phyloP scores from a whole-genome alignment of 495 filamentous ascomycete genomes.

The Sporormia fimetaria region DNA sequence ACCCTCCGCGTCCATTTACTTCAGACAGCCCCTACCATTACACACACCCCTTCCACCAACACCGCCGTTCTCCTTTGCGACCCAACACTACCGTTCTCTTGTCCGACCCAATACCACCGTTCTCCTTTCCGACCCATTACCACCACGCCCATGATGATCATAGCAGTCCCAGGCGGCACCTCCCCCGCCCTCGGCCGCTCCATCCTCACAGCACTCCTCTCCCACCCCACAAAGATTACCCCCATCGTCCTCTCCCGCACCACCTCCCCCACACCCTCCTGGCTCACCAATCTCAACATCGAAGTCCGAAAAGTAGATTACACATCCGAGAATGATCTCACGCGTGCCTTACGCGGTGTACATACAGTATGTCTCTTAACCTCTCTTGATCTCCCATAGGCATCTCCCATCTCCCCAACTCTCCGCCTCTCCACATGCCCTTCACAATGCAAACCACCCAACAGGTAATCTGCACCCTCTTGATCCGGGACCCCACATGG shows the following conservation, averaged over 20 bases:
- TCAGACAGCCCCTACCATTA: too few species aligned
- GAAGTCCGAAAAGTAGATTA: conserved; percentile 25
- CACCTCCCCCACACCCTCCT: conserved; percentile 3
- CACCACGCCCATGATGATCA: conserved; percentile 12
- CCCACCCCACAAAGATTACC: conserved; percentile 4
- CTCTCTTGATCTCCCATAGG: too few species aligned
- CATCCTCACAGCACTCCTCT: conserved; percentile 2
- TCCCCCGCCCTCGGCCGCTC: conserved; percentile 6
- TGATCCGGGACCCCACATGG: conserved; percentile 19
- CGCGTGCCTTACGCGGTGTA: conserved; percentile 19
- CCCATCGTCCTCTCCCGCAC: conserved; percentile 4
- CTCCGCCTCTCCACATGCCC: neutral
- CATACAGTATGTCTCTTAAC: conserved; percentile 26
- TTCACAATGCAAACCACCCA: neutral
- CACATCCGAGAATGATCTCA: conserved; percentile 20
- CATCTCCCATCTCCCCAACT: too few species aligned
- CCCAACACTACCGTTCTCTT: too few species aligned
- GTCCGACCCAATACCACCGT: too few species aligned
- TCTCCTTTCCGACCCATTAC: too few species aligned
- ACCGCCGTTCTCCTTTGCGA: too few species aligned
- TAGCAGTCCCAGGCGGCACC: conserved; percentile 14
- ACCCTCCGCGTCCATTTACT: too few species aligned
- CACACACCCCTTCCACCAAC: too few species aligned
- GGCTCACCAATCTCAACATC: conserved; percentile 3
- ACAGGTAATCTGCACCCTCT: conserved; percentile 23